Evolutionary conservation across 2,329 filamentous ascomycete species (phyloP).

Genomic region (Epicoccum sorghinum): DNA sequence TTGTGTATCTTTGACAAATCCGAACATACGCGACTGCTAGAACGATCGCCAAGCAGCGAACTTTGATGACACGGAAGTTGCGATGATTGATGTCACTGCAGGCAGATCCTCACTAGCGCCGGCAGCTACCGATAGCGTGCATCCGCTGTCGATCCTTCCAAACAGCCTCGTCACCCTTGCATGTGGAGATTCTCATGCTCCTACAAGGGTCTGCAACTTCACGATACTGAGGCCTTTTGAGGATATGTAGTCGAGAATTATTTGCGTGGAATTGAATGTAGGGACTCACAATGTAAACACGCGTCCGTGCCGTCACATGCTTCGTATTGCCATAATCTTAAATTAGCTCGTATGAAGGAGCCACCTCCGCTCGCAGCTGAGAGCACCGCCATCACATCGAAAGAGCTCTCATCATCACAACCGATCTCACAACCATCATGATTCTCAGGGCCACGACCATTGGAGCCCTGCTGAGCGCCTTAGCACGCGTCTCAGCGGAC

Average conservation of each 20-base stretch:
- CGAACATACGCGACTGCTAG: neutral
- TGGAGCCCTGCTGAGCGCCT: conserved; percentile 9
- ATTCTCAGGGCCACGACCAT: conserved; percentile 11
- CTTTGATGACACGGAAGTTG: neutral
- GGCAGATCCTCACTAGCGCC: conserved; percentile 12
- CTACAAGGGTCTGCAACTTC: neutral
- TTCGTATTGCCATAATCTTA: conserved; percentile 6
- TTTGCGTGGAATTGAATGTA: neutral
- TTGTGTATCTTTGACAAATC: neutral
- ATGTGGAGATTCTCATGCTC: neutral
- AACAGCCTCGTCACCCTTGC: neutral
- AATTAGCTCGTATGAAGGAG: conserved; percentile 13
- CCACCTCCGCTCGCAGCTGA: conserved; percentile 1
- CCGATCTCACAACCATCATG: conserved; percentile 17
- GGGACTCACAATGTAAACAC: neutral
- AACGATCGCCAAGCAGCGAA: neutral
- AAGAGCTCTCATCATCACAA: conserved; percentile 20
- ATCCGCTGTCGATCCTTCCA: neutral
- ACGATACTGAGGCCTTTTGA: neutral
- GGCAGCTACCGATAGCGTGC: conserved; percentile 9
- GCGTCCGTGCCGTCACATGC: conserved; percentile 1
- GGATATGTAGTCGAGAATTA: too few species aligned
- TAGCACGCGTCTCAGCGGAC: conserved; percentile 16
- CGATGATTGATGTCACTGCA: conserved; percentile 12
- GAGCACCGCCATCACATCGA: neutral